These are phyloP conservation scores for Colletotrichum sidae DNA, from an alignment of 2,329 filamentous ascomycete species.

Conservation along the genomic window DNA sequence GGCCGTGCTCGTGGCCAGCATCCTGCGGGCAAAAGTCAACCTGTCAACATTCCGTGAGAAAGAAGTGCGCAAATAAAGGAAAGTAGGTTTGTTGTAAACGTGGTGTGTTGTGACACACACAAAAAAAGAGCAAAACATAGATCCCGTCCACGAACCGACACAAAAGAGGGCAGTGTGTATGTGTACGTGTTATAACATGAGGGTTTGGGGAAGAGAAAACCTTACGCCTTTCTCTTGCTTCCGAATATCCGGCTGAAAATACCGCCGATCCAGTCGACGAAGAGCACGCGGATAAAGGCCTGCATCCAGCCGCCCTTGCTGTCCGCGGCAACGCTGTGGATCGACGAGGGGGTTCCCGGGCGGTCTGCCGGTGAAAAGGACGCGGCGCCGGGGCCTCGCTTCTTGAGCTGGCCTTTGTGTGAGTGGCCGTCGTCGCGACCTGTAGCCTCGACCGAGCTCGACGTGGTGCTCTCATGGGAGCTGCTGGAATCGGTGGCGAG, in stretches of 20 bases:
- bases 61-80: slow-evolving; percentile 7
- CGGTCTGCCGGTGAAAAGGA: slow-evolving; percentile 23
- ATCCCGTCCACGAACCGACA: too few species aligned
- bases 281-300: slow-evolving; percentile 48
- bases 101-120: neutral
- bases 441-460: neutral
- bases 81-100: neutral
- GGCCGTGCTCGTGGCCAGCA: slow-evolving; percentile 36
- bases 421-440: slow-evolving; percentile 12
- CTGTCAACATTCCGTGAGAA: slow-evolving; percentile 35
- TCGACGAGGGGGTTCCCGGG: slow-evolving; percentile 39
- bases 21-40: slow-evolving; percentile 37
- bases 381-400: slow-evolving; percentile 23
- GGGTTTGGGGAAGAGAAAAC: slow-evolving; percentile 5
- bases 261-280: slow-evolving; percentile 54
- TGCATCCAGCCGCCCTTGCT: slow-evolving; percentile 47
- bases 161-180: too few species aligned
- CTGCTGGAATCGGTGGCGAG: slow-evolving; percentile 21
- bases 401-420: slow-evolving; percentile 34
- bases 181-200: too few species aligned
- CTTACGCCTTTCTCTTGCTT: slow-evolving; percentile 38
- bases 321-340: slow-evolving; percentile 38
- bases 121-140: neutral
- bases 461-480: slow-evolving; percentile 3
- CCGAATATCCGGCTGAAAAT: slow-evolving; percentile 42